phyloP scores from a whole-genome alignment of 2,329 filamentous ascomycete species.

The Diaporthe vexans region DNA sequence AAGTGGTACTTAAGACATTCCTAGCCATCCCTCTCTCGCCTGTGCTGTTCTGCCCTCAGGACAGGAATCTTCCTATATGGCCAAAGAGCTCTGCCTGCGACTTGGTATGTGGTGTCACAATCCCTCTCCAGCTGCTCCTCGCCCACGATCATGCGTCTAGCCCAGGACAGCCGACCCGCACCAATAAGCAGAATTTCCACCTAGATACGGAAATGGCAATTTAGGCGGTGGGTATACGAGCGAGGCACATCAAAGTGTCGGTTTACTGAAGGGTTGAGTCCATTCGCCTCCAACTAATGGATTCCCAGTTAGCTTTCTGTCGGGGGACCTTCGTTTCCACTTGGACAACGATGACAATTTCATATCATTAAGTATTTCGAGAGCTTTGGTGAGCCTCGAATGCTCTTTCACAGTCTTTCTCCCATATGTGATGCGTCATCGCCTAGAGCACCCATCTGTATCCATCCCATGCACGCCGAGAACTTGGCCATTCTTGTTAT shows the following conservation, averaged over 20 bases:
- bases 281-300: slow-evolving; percentile 80
- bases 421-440: neutral
- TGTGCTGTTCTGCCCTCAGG: slow-evolving; percentile 67
- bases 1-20: slow-evolving; percentile 82
- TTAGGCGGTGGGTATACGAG: slow-evolving; percentile 74
- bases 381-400: slow-evolving; percentile 59
- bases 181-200: neutral
- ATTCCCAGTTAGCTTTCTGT: slow-evolving; percentile 69
- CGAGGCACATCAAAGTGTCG: slow-evolving; percentile 63
- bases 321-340: slow-evolving; percentile 61
- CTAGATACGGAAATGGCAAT: slow-evolving; percentile 71
- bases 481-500: neutral
- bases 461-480: neutral
- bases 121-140: slow-evolving; percentile 46
- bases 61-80: slow-evolving; percentile 71
- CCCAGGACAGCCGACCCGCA: neutral
- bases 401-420: neutral
- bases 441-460: neutral
- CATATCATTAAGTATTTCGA: slow-evolving; percentile 51
- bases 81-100: slow-evolving; percentile 74
- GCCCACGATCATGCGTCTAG: slow-evolving; percentile 45
- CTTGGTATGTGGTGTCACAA: slow-evolving; percentile 63
- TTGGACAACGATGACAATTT: too few relatives aligned
- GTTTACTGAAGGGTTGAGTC: slow-evolving; percentile 79
- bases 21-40: slow-evolving; percentile 73